A percentile compares a stretch with the other conserved stretches of the same genome.
Evolutionary conservation across 192 early-diverging fungal species (phyloP).

Genomic region (Gigaspora rosea): DNA sequence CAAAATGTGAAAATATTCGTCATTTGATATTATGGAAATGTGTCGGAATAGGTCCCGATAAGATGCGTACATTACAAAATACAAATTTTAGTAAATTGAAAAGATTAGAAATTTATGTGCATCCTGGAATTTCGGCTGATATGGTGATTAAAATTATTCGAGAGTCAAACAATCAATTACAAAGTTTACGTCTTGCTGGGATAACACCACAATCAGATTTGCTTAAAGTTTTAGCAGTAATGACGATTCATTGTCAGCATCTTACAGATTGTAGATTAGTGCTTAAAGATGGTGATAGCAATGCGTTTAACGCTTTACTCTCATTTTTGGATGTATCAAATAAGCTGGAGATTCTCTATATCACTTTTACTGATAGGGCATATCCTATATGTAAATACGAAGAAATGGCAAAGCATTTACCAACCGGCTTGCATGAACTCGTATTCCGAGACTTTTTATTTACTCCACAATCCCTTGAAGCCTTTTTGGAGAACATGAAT

Average conservation of each 20-base stretch:
- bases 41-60: not conserved
- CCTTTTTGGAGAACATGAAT: not conserved
- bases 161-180: constrained; percentile 13
- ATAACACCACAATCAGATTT: constrained; percentile 12
- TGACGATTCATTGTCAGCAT: constrained; percentile 4
- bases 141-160: constrained; percentile 11
- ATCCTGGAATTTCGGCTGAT: not conserved
- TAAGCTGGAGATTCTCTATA: constrained; percentile 1
- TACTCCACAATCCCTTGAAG: not conserved
- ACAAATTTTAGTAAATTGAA: not conserved
- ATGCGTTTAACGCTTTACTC: constrained; percentile 6
- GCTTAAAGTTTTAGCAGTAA: not conserved
- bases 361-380: not conserved
- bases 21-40: constrained; percentile 9
- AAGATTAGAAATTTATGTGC: constrained; percentile 10
- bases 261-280: constrained; percentile 1
- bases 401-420: constrained; percentile 7
- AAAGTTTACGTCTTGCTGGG: constrained; percentile 10
- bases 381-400: constrained; percentile 12
- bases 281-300: not conserved
- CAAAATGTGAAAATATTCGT: not conserved
- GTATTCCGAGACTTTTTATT: constrained; percentile 5
- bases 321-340: not conserved
- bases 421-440: not conserved
- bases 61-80: not conserved